Evolutionary conservation across 1,284 basidiomycete genomes (phyloP), one percentile per base, ranked within the genome.

Genomic region (Boletus calvinii): DNA sequence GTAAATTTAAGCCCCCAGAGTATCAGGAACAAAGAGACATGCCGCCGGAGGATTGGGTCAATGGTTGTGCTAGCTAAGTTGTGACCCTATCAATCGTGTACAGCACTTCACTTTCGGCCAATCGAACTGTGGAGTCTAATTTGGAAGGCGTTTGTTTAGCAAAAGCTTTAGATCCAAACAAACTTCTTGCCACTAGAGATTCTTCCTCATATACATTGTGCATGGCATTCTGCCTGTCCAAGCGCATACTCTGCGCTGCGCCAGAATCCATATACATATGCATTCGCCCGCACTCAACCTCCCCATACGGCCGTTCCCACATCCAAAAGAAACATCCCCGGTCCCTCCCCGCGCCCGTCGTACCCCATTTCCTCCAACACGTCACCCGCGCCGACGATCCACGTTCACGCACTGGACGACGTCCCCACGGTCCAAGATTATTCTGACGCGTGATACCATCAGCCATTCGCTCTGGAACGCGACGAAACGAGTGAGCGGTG

Each of bases 331-430:
- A 80, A 49, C 81, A 87, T 40, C 63, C 77, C 36, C 80, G 81
- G 11, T 70, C 75, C 7, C 26, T 26, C 6, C 26, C 26, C 26
- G 26, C 26, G 5, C 26, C 92, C 3, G 72, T 92, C 59, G 86
- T 92, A 0, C 88, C 90, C 17, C 84, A 87, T 57, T 94, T 87
- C 68, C 86, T 90, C 6, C 92, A 94, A 69, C 81, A 78, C 53
- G 87, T 94, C 55, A 79, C 90, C 52, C 83, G 90, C 59, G 83
- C 90, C 0, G 92, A 94, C 70, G 92, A n/a, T 87, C 87, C 17
- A 89, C 88, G 1, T 92, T 91, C 68, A 84, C 82, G 2, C 88
- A 93, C 60, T 89, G 85, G 78, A 90, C 88, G 9, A 94, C 92
- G 0, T 91, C 91, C 0, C 92, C 92, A 0, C 83, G 84, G 5